Conservation (phyloP, 257 asterid genomes). For the Ajuga chamaepitys region DNA sequence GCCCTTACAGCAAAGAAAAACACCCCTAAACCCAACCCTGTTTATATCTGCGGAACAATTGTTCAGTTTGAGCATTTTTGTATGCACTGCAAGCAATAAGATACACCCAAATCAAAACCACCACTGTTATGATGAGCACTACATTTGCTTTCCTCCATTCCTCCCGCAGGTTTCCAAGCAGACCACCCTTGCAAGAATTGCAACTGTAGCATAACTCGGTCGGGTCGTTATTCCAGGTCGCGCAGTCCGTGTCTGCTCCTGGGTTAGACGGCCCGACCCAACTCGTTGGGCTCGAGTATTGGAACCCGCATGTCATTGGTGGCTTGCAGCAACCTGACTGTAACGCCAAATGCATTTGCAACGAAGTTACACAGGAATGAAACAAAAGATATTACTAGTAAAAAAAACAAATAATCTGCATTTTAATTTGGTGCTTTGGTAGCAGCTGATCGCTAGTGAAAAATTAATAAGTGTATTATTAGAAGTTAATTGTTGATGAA, state of each 20-base stretch:
- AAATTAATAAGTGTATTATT: not conserved
- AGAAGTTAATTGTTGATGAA: not conserved
- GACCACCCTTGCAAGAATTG: constrained; percentile 75
- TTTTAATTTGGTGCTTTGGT: not conserved
- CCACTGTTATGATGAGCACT: constrained; percentile 58
- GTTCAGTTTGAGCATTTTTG: constrained; percentile 70
- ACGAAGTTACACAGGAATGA: not conserved
- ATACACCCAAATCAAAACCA: constrained; percentile 59
- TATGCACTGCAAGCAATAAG: constrained; percentile 72
- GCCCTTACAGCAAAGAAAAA: too few species aligned
- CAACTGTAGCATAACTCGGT: constrained; percentile 67
- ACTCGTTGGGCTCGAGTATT: constrained; percentile 52
- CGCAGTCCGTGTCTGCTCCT: constrained; percentile 46
- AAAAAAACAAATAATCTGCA: not conserved
- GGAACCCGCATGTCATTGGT: constrained; percentile 67
- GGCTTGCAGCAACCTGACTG: constrained; percentile 98
- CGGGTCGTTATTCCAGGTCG: constrained; percentile 61
- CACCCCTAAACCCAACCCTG: constrained; percentile 57
- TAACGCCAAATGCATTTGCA: not conserved
- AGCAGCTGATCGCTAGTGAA: not conserved
- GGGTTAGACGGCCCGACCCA: constrained; percentile 55
- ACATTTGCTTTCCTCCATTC: constrained; percentile 74
- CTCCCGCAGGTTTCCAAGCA: constrained; percentile 58
- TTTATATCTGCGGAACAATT: constrained; percentile 47
- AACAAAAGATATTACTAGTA: not conserved